These are phyloP conservation scores for Zasmidium cellare DNA, from an alignment of 2,329 filamentous ascomycete genomes.

Conservation along the genomic window DNA sequence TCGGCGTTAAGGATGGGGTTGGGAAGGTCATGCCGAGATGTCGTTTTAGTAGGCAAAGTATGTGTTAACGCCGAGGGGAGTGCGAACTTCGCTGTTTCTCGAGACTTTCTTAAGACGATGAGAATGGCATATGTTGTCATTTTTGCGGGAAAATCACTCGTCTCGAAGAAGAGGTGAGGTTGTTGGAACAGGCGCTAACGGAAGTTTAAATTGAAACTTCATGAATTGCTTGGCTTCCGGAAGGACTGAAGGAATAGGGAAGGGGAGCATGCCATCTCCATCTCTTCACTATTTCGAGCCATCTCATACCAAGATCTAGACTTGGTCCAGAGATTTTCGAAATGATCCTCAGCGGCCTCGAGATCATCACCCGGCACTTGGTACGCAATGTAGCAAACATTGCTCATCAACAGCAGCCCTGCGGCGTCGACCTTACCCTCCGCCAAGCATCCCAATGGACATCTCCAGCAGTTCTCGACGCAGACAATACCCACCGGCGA, in stretches of 20 bases:
- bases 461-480: slow-evolving; percentile 16
- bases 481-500: slow-evolving; percentile 11
- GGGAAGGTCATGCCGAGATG: neutral
- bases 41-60: neutral
- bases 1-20: neutral
- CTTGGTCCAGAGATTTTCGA: neutral
- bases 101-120: no score
- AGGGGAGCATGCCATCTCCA: no score
- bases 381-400: slow-evolving; percentile 10
- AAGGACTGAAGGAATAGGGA: no score
- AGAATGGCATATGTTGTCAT: no score
- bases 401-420: slow-evolving; percentile 18
- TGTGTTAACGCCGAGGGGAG: neutral
- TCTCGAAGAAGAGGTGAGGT: neutral
- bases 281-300: no score
- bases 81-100: neutral
- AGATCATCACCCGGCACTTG: slow-evolving; percentile 10
- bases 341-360: slow-evolving; percentile 19
- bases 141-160: no score
- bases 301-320: no score
- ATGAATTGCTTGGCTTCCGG: neutral
- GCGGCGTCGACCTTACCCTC: slow-evolving; percentile 21
- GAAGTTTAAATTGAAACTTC: neutral
- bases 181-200: neutral
- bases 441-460: slow-evolving; percentile 14